Percentiles rank a stretch among this genome's conserved stretches.
Evolutionary conservation across 345 rosid species (phyloP).

Genomic region (Nasturtium officinale): DNA sequence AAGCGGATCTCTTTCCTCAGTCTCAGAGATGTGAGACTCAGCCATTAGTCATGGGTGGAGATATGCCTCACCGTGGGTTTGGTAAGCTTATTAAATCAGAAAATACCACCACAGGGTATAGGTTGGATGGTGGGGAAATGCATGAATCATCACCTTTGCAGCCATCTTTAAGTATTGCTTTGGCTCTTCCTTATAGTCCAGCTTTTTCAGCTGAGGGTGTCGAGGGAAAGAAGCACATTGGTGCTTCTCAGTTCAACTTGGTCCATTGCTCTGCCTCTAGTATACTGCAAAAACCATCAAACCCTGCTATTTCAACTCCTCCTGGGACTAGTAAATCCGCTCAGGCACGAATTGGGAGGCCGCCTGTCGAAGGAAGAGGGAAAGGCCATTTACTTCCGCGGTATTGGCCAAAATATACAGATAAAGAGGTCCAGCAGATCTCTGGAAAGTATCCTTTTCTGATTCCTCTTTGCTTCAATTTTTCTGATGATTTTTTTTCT

Average conservation of each 20-base stretch:
- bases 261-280: slow-evolving; percentile 58
- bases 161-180: slow-evolving; percentile 63
- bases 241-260: slow-evolving; percentile 47
- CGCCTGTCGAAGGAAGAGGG: slow-evolving; percentile 86
- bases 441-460: slow-evolving; percentile 89
- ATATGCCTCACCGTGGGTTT: slow-evolving; percentile 43
- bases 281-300: slow-evolving; percentile 60
- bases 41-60: slow-evolving; percentile 44
- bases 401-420: slow-evolving; percentile 94
- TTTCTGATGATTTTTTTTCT: background rate
- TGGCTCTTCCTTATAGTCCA: slow-evolving; percentile 51
- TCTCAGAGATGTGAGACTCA: slow-evolving; percentile 46
- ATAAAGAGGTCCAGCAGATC: slow-evolving; percentile 84
- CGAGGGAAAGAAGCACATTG: slow-evolving; percentile 56
- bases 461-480: background rate
- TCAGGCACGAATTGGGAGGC: slow-evolving; percentile 70
- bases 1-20: slow-evolving; percentile 52
- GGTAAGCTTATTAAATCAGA: slow-evolving; percentile 44
- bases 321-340: slow-evolving; percentile 54
- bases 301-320: slow-evolving; percentile 42
- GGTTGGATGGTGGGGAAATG: slow-evolving; percentile 55
- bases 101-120: slow-evolving; percentile 36
- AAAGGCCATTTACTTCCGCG: slow-evolving; percentile 89
- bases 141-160: slow-evolving; percentile 59
- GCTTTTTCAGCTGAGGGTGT: slow-evolving; percentile 47